Evolutionary conservation across 208 protist genomes (phyloP).

Genomic region (Leishmania major): DNA sequence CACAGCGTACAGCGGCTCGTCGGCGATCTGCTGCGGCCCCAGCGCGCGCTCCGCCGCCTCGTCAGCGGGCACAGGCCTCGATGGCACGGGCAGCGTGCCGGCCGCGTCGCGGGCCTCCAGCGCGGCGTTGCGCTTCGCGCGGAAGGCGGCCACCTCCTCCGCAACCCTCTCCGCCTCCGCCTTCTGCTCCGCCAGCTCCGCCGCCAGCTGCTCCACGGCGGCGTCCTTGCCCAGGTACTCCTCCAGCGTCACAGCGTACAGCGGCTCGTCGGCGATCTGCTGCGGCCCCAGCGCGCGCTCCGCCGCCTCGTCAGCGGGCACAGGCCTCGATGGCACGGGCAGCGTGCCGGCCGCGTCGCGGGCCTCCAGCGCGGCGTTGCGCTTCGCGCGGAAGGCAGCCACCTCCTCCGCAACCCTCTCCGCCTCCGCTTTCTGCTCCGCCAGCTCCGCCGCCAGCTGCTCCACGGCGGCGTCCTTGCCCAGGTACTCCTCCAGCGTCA

Average conservation of each 20-base stretch:
- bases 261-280: neutral
- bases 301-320: neutral
- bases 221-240: neutral
- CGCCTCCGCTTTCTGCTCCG: neutral
- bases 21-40: constrained; percentile 15
- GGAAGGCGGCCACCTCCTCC: constrained; percentile 6
- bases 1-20: constrained; percentile 23
- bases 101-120: constrained; percentile 27
- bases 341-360: constrained; percentile 36
- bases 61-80: constrained; percentile 16
- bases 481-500: constrained; percentile 25
- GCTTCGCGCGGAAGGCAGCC: neutral
- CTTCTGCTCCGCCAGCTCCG: constrained; percentile 24
- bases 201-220: neutral
- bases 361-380: constrained; percentile 8
- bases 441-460: neutral
- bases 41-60: constrained; percentile 20
- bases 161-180: constrained; percentile 1
- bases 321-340: constrained; percentile 11
- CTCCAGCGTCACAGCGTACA: neutral
- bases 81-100: constrained; percentile 26
- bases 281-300: constrained; percentile 1
- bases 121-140: constrained; percentile 31
- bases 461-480: too few relatives aligned
- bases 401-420: constrained; percentile 9